Evolutionary conservation across 75 land plant species (phyloP).

Genomic region (Picea sitchensis): DNA sequence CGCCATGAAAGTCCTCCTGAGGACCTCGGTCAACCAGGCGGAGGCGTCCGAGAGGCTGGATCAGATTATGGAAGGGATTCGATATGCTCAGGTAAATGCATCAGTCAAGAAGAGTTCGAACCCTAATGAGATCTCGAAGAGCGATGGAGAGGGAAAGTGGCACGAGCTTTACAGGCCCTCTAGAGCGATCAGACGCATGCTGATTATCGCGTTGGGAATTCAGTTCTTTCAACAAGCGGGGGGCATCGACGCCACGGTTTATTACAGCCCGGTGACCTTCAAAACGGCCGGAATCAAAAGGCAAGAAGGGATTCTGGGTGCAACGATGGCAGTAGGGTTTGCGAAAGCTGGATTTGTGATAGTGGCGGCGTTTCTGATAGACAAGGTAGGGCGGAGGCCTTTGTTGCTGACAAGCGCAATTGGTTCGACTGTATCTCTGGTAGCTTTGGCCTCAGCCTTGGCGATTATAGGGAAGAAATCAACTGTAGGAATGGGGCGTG

Average conservation of each 20-base stretch:
- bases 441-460: conserved; percentile 45
- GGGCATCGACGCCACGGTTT: conserved; percentile 84
- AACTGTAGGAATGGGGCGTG: conserved; percentile 15
- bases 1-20: conserved; percentile 44
- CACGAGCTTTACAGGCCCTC: conserved; percentile 60
- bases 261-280: conserved; percentile 79
- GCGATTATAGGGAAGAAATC: conserved; percentile 20
- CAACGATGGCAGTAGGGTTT: conserved; percentile 71
- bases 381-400: conserved; percentile 67
- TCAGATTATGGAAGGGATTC: conserved; percentile 37
- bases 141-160: conserved; percentile 62
- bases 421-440: conserved; percentile 61
- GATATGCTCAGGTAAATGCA: conserved; percentile 13
- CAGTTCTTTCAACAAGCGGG: conserved; percentile 91
- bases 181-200: conserved; percentile 54
- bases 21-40: conserved; percentile 23
- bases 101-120: conserved; percentile 4
- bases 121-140: neutral
- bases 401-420: conserved; percentile 57
- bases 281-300: conserved; percentile 54
- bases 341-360: conserved; percentile 63
- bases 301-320: conserved; percentile 29
- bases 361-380: conserved; percentile 61
- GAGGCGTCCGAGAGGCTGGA: conserved; percentile 37
- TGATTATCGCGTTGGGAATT: conserved; percentile 62